Base-by-base conservation (phyloP, 2,329 filamentous ascomycete species). In the Akanthomyces uredinophilus region DNA sequence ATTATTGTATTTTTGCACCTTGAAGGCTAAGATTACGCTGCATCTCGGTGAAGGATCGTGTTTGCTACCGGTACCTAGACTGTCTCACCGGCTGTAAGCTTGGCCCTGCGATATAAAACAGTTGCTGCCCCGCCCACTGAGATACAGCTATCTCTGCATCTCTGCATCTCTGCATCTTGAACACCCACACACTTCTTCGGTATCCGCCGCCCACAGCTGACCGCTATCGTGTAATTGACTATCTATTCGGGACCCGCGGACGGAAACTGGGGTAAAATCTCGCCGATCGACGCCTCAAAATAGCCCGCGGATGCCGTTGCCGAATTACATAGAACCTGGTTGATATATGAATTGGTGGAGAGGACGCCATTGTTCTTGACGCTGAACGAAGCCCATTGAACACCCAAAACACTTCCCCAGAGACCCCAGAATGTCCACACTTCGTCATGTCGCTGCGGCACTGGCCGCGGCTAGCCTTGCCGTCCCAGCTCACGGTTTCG, bases 401-500 rank as follows among this genome's bases (percentile, higher is more conserved):
- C 20, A 27, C 5, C 18, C 49, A 35, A 44, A 6, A 32, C 22
- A 55, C 4, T 32, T 56, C 37, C 43, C 24, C 24, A 13, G n/a
- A 18, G 13, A 16, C n/a, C 54, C 37, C n/a, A 29, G 47, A 47
- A 60, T 60, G 58, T 41, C 49, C 41, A 53, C 29, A 24, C n/a
- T 60, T 8, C 1, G 51, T 11, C 39, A 43, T 7, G 18, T 60
- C 14, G 52, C 39, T 24, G 20, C 35, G 20, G 49, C 54, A 11
- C n/a, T 37, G 29, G 61, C 52, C 20, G 39, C 18, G 16, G 61
- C 47, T 39, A 32, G 20, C 47, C 11, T 62, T 3, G 47, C 54
- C 5, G 29, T n/a, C 7, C 35, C 66, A 8, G 49, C 60, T 4
- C 1, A 22, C 20, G 67, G 64, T 3, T 64, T 59, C 8, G 65